phyloP scores from a whole-genome alignment of 176 grass and related monocot genomes.

The Echinochloa phyllopogon region DNA sequence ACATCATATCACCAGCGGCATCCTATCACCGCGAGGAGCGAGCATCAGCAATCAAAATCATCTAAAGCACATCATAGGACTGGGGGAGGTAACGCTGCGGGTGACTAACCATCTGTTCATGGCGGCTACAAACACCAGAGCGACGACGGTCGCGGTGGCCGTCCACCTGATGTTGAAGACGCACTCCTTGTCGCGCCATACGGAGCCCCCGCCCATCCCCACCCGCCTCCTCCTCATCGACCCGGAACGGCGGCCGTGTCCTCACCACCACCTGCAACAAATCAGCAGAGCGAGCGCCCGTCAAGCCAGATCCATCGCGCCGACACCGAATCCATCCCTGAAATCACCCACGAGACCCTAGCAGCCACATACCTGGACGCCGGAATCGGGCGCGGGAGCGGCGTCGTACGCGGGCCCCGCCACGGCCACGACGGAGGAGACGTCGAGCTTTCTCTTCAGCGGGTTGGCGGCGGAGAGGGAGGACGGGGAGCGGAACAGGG shows the following conservation, averaged over 20 bases:
- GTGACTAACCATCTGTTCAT: no score
- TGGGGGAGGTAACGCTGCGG: no score
- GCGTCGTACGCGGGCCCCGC: constrained; percentile 21
- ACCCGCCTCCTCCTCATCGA: constrained; percentile 46
- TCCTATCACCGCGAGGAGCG: no score
- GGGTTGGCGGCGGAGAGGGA: constrained; percentile 53
- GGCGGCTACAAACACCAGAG: no score
- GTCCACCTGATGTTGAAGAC: no score
- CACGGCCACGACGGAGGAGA: constrained; percentile 48
- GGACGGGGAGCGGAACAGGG: constrained; percentile 53
- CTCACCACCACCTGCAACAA: constrained; percentile 75
- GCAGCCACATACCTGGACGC: constrained; percentile 50
- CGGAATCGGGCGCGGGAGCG: constrained; percentile 48
- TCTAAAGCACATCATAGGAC: no score
- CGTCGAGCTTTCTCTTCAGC: constrained; percentile 73
- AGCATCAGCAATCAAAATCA: no score
- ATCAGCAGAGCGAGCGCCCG: background rate
- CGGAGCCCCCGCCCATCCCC: constrained; percentile 28
- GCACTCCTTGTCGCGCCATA: no score
- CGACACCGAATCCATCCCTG: background rate
- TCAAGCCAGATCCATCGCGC: constrained; percentile 43
- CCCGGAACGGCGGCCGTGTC: constrained; percentile 67
- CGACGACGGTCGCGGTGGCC: no score
- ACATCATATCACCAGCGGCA: no score
- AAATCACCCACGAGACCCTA: background rate